Conservation (phyloP, 257 asterid genomes). For the Petrea volubilis region DNA sequence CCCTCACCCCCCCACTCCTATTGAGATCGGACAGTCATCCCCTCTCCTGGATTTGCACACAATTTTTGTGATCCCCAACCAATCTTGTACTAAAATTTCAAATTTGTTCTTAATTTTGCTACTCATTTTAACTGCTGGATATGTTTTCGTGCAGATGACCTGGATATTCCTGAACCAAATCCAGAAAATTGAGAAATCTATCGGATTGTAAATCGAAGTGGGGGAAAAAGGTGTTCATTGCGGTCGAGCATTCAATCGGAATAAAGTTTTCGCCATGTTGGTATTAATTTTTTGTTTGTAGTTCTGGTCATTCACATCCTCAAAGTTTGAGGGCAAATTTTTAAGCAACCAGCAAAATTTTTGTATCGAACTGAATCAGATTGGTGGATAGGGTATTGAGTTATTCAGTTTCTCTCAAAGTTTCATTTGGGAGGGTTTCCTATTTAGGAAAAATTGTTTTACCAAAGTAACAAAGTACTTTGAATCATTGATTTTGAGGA, state of each 20-base stretch:
- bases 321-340: slow-evolving; percentile 18
- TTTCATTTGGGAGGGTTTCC: slow-evolving; percentile 11
- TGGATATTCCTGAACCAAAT: slow-evolving; percentile 96
- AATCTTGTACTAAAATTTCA: not conserved
- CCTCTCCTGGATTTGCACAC: not conserved
- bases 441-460: slow-evolving; percentile 20
- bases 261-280: slow-evolving; percentile 31
- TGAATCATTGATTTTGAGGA: not conserved
- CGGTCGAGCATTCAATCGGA: slow-evolving; percentile 22
- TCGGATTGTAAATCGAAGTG: slow-evolving; percentile 52
- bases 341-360: slow-evolving; percentile 18
- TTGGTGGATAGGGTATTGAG: slow-evolving; percentile 29
- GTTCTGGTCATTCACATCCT: slow-evolving; percentile 26
- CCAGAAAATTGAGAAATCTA: slow-evolving; percentile 58
- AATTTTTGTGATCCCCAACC: not conserved
- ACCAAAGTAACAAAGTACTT: slow-evolving; percentile 24
- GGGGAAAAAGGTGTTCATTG: slow-evolving; percentile 5
- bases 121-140: not conserved
- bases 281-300: slow-evolving; percentile 15
- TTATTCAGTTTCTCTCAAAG: slow-evolving; percentile 5
- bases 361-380: slow-evolving; percentile 26
- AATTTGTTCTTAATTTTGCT: not conserved
- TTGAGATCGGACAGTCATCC: not conserved
- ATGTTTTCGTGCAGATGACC: slow-evolving; percentile 67
- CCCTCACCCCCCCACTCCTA: too few relatives aligned